Evolutionary conservation across 2,329 filamentous ascomycete species (phyloP), one percentile per base, ranked within the genome.

Genomic region (Dactylellina sp.): DNA sequence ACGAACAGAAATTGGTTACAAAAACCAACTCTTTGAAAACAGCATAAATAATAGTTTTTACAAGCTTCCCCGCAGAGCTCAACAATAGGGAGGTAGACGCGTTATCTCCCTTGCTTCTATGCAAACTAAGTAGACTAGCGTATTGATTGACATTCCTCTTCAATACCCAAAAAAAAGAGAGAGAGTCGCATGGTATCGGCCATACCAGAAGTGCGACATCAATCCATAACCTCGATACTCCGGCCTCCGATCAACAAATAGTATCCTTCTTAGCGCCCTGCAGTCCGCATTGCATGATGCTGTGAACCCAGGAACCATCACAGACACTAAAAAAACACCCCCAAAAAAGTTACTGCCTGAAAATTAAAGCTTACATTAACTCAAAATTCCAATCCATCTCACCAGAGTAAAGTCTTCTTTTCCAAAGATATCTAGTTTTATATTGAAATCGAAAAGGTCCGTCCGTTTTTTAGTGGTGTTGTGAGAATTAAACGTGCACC

Each of bases 51-150:
- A 14, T 16, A 35, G 22, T 49, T 11, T 49, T 5, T 9, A 5
- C 47, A 52, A 14, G 47, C 47, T 71, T 71, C 57, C 65, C 65
- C 65, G 65, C 65, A 40, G 65, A 71, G 65, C 65, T 71, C 65
- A 42, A 44, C 20, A 5, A 7, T 53, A 40, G 37, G 37, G 14
- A 40, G n/a, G 20, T 32, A 25, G 24, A 32, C 46, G n/a, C 46
- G 46, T 28, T 20, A 7, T 9, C 14, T 7, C 39, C 55, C 53
- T 56, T 16, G 32, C 16, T 20, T 55, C 22, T 53, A 52, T 60
- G 37, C 32, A 42, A 9, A 7, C 32, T 20, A 42, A 7, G 59
- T 42, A 22, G 40, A 59, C 22, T 42, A 22, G 37, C 24, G 22
- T 12, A 1, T 18, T 32, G 11, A 57, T 57, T 42, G 37, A 40